Conservation (phyloP, 208 protist species). For the Crithidia expoeki region DNA sequence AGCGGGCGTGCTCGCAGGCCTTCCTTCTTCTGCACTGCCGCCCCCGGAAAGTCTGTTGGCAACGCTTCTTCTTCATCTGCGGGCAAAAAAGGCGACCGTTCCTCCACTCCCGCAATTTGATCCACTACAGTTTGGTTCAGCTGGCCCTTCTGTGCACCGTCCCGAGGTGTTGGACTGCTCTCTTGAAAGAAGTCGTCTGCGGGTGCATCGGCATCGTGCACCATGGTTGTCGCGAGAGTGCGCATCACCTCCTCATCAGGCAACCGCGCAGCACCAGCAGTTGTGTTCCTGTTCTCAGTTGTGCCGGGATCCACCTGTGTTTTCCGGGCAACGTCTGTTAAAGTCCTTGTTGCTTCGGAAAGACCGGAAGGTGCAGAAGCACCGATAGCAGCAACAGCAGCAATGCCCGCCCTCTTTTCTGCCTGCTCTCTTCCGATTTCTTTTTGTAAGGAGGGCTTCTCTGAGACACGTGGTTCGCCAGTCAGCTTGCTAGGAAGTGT, state of each 20-base stretch:
- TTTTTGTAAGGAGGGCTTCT: too few species aligned
- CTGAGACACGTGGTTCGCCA: too few species aligned
- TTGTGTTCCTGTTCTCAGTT: too few species aligned
- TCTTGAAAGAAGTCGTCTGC: slow-evolving; percentile 27
- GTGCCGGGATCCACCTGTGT: neutral
- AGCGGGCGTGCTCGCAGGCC: slow-evolving; percentile 10
- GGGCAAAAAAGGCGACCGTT: neutral
- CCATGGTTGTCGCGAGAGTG: slow-evolving; percentile 15
- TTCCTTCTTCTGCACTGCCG: neutral
- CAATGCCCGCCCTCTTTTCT: neutral
- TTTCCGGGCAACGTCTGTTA: neutral
- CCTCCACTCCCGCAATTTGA: neutral
- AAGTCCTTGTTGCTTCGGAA: neutral
- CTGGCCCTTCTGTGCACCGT: neutral
- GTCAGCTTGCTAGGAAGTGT: neutral
- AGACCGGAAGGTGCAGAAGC: neutral
- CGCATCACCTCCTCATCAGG: slow-evolving; percentile 12
- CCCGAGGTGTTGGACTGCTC: neutral
- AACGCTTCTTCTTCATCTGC: neutral
- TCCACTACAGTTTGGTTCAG: too few species aligned
- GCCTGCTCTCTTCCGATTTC: too few species aligned
- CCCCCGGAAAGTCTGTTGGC: neutral
- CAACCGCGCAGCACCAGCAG: neutral
- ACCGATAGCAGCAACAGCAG: neutral
- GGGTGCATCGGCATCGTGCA: slow-evolving; percentile 16